These are phyloP conservation scores for Catharanthus roseus DNA, from an alignment of 257 asterid species.

Conservation along the genomic window DNA sequence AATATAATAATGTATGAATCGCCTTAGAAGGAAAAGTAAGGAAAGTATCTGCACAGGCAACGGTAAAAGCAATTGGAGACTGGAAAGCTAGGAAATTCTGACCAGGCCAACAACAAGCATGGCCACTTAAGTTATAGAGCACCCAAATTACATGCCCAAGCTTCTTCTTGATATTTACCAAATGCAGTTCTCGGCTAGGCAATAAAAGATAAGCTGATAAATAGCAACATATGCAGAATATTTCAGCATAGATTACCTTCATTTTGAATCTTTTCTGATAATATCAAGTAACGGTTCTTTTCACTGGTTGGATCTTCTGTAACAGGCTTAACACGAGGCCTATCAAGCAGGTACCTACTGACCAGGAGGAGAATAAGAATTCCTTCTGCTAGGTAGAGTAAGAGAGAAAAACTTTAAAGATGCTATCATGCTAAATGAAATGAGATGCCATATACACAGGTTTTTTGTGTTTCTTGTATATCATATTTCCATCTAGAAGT, in stretches of 20 bases:
- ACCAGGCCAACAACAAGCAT: background rate
- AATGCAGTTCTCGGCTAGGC: background rate
- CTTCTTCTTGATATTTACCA: background rate
- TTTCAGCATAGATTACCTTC: slow-evolving; percentile 38
- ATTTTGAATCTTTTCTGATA: slow-evolving; percentile 61
- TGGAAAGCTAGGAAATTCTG: background rate
- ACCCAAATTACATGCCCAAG: background rate
- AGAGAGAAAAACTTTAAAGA: background rate
- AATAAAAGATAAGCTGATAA: background rate
- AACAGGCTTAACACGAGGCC: slow-evolving; percentile 79
- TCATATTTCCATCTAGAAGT: background rate
- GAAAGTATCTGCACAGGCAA: background rate
- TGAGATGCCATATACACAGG: background rate
- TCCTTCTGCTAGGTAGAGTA: background rate
- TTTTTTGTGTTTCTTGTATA: background rate
- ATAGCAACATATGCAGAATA: background rate
- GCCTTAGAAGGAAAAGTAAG: background rate
- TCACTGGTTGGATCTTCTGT: slow-evolving; percentile 72
- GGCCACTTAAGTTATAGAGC: background rate
- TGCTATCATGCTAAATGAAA: background rate
- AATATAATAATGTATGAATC: too few species aligned
- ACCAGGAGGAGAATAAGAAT: slow-evolving; percentile 6
- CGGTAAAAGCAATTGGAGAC: background rate
- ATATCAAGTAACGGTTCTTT: slow-evolving; percentile 57
- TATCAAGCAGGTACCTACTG: slow-evolving; percentile 67